A percentile compares a stretch with the other conserved stretches of the same genome.
Conservation (phyloP, 2,329 filamentous ascomycete species). For the Leptoxyphium fumago region DNA sequence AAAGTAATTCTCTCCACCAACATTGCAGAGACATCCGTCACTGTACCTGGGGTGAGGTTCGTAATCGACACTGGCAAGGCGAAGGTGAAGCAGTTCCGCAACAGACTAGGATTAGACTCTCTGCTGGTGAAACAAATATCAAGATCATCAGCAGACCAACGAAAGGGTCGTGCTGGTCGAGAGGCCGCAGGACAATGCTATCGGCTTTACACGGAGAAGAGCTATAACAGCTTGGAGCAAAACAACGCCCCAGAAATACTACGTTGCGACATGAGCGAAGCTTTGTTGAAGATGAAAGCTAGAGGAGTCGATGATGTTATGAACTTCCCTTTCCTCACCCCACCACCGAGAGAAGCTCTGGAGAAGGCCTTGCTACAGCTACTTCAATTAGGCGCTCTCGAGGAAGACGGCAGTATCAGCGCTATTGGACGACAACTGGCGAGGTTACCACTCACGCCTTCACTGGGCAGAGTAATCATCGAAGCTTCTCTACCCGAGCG, state of each 20-base stretch:
- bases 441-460: constrained; percentile 66
- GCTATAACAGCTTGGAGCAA: constrained; percentile 55
- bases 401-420: constrained; percentile 59
- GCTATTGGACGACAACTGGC: constrained; percentile 62
- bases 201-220: constrained; percentile 69
- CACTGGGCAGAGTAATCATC: constrained; percentile 68
- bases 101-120: constrained; percentile 74
- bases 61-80: constrained; percentile 89
- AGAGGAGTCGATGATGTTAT: constrained; percentile 71
- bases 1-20: constrained; percentile 92
- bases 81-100: constrained; percentile 84
- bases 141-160: constrained; percentile 81
- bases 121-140: constrained; percentile 83
- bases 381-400: constrained; percentile 61
- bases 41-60: constrained; percentile 79
- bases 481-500: constrained; percentile 57
- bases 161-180: constrained; percentile 81
- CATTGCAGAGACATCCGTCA: constrained; percentile 97
- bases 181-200: constrained; percentile 85
- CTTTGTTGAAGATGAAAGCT: constrained; percentile 85
- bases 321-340: constrained; percentile 72
- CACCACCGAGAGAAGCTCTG: constrained; percentile 61
- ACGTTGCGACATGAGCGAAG: constrained; percentile 73
- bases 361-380: constrained; percentile 72
- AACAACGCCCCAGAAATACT: constrained; percentile 79